A percentile compares a stretch with the other conserved stretches of the same genome.
Conservation (phyloP, 768 basidiomycete species). For the Suillus subaureus region DNA sequence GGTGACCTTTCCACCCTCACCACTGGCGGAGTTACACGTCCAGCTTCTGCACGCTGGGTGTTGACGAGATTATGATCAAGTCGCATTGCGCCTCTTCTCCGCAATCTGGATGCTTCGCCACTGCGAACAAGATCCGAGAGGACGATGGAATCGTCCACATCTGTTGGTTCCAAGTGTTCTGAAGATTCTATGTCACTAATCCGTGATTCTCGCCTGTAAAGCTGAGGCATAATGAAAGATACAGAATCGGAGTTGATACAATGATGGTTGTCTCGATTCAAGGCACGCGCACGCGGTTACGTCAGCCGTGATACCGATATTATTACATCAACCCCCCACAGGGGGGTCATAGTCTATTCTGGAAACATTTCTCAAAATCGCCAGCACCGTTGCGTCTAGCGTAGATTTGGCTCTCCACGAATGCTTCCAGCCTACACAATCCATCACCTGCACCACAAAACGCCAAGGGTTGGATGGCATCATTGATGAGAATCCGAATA, state of each 20-base stretch:
- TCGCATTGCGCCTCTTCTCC: constrained; percentile 74
- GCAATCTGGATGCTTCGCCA: constrained; percentile 71
- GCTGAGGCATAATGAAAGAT: constrained; percentile 31
- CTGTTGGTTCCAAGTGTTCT: constrained; percentile 37
- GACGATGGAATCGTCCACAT: constrained; percentile 69
- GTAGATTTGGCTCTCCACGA: constrained; percentile 69
- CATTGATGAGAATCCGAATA: constrained; percentile 80
- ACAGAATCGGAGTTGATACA: constrained; percentile 18
- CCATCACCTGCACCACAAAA: constrained; percentile 61
- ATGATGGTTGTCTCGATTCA: constrained; percentile 26
- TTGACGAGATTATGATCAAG: constrained; percentile 46
- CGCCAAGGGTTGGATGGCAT: constrained; percentile 61
- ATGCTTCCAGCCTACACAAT: constrained; percentile 62
- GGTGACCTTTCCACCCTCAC: constrained; percentile 32
- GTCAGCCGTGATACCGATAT: constrained; percentile 4
- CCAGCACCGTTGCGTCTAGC: constrained; percentile 65
- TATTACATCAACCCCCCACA: background rate
- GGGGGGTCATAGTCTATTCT: background rate
- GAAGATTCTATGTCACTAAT: constrained; percentile 12
- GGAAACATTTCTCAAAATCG: constrained; percentile 39
- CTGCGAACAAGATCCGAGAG: constrained; percentile 75
- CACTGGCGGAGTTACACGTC: constrained; percentile 26
- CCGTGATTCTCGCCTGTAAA: constrained; percentile 25
- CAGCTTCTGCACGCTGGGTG: constrained; percentile 31
- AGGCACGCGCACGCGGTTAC: background rate